These are phyloP conservation scores for Sclerotinia spermophila DNA, from an alignment of 2,329 filamentous ascomycete genomes.

Conservation along the genomic window DNA sequence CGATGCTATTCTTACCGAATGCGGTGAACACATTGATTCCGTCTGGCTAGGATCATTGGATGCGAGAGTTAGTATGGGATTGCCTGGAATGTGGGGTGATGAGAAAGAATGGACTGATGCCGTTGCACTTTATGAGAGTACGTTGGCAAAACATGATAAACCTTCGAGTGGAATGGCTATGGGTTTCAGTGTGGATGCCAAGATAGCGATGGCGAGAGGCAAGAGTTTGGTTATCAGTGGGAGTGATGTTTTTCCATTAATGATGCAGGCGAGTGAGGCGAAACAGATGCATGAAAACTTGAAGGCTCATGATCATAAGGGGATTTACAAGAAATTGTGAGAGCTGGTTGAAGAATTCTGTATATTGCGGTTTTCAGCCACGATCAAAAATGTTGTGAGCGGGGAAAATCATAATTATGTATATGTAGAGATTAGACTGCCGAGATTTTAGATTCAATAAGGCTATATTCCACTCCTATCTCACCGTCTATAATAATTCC, in stretches of 20 bases:
- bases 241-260: constrained; percentile 21
- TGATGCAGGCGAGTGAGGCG: constrained; percentile 7
- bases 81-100: constrained; percentile 36
- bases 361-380: background rate
- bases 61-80: constrained; percentile 44
- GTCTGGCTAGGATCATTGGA: constrained; percentile 48
- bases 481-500: too few species aligned
- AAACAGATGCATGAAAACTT: background rate
- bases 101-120: constrained; percentile 45
- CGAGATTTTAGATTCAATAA: background rate
- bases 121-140: constrained; percentile 39
- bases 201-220: constrained; percentile 23
- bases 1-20: constrained; percentile 47
- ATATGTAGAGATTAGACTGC: background rate
- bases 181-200: constrained; percentile 26
- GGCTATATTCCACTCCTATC: background rate
- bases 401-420: background rate
- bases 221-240: constrained; percentile 28
- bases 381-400: too few species aligned
- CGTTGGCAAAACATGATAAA: constrained; percentile 46
- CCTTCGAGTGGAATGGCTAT: constrained; percentile 35
- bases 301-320: background rate
- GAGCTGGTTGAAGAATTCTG: accelerated
- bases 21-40: constrained; percentile 44
- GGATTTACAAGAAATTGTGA: constrained; percentile 10